Base-by-base conservation (phyloP, 331 rosid genomes). In the Malus hybrid region DNA sequence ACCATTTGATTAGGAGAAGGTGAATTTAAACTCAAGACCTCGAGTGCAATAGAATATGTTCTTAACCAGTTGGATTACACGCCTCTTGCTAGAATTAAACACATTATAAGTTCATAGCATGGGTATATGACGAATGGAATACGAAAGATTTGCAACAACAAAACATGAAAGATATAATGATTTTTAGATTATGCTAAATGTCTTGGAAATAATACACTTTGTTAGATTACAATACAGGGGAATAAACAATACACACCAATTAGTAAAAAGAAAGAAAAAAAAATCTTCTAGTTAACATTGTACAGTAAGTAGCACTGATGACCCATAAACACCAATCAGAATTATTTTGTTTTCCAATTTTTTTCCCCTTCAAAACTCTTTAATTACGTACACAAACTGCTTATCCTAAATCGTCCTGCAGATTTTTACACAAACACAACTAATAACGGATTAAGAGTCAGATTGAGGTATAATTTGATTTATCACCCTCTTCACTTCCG, bases 401-500 rank as follows among this genome's bases (percentile, higher is more conserved):
- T 24, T 24, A 24, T 24, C 57, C 20, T 16, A 52, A 16, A 52
- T 52, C 0, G 0, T 52, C 57, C 0, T 6, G 20, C 57, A 52
- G 57, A 52, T 52, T 52, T 52, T 4, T 12, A 10, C 46, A 39
- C 32, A 31, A 31, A 31, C 50, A 11, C 57, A 32, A 65, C 18
- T 16, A 31, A 34, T 34, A 10, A 24, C 2, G 6, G 12, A 29
- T 64, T 77, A 76, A 31, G 70, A 64, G 32, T 80, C 89, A 48
- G 36, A 61, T n/a, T 91, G 87, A 28, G 97, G 99, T 60, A 92
- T 86, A 55, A 95, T 81, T 76, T 89, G 91, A 46, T 89, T 86
- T 50, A 95, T 85, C 31, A 96, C 99, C 70, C 90, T 92, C 88
- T 92, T 95, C 76, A 92, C 99, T 79, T 92, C 97, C 73, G 93